phyloP scores from a whole-genome alignment of 352 stramenopile genomes.

The Thalassiosira exigua region DNA sequence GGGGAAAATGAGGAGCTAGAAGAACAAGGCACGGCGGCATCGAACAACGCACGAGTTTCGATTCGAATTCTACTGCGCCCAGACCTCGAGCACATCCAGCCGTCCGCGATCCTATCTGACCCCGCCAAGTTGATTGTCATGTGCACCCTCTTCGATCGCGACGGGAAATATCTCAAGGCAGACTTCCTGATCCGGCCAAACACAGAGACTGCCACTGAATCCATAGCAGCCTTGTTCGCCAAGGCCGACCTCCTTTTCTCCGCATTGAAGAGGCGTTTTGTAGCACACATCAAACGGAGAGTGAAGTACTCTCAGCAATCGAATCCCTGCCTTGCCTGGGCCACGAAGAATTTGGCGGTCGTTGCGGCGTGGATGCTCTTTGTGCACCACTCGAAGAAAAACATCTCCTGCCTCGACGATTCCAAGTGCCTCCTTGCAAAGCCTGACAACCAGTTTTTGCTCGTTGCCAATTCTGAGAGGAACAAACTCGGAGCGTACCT shows the following conservation, averaged over 20 bases:
- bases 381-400: conserved; percentile 27
- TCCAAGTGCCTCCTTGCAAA: conserved; percentile 9
- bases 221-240: too few species aligned
- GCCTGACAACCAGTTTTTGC: conserved; percentile 23
- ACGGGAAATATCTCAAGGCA: too few species aligned
- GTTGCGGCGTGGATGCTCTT: conserved; percentile 46
- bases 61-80: too few species aligned
- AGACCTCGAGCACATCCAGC: too few species aligned
- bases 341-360: conserved; percentile 30
- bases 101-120: too few species aligned
- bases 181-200: too few species aligned
- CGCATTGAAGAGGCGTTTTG: conserved; percentile 1
- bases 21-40: too few species aligned
- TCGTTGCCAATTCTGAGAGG: conserved; percentile 13
- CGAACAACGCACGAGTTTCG: too few species aligned
- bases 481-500: conserved; percentile 14
- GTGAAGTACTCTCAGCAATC: conserved; percentile 1
- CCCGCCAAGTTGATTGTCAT: too few species aligned
- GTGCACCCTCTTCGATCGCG: too few species aligned
- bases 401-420: conserved; percentile 28
- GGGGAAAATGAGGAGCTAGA: too few species aligned
- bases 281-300: conserved; percentile 7
- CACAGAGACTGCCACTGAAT: too few species aligned
- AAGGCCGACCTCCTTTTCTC: conserved; percentile 15
- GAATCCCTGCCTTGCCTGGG: conserved; percentile 16